Conservation (phyloP, 768 basidiomycete genomes). For the Tremella yokohamensis region DNA sequence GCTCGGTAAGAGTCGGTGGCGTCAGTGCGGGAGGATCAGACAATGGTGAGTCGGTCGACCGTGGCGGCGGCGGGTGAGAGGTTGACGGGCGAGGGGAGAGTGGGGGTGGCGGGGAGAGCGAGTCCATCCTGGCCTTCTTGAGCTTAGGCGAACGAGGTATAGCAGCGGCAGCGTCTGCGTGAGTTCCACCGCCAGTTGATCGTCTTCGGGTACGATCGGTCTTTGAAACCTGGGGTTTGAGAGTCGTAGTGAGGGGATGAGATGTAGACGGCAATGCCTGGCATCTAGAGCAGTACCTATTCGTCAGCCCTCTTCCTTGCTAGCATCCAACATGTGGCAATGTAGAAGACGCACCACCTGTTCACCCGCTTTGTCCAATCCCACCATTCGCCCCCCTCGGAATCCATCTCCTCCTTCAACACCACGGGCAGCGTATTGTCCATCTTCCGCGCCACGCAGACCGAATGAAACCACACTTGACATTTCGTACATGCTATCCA, state of each 20-base stretch:
- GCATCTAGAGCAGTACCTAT: constrained; percentile 40
- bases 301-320: neutral
- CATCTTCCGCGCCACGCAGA: constrained; percentile 25
- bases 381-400: constrained; percentile 28
- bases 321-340: neutral
- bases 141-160: constrained; percentile 4
- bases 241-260: constrained; percentile 29
- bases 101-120: too few species aligned
- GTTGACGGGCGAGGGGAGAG: too few species aligned
- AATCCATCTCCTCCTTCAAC: constrained; percentile 16
- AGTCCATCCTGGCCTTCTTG: constrained; percentile 8
- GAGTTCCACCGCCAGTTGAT: neutral
- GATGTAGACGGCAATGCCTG: constrained; percentile 30
- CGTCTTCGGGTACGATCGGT: neutral
- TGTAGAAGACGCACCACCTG: constrained; percentile 32
- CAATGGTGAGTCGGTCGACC: too few species aligned
- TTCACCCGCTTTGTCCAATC: constrained; percentile 40
- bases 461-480: constrained; percentile 44
- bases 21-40: neutral
- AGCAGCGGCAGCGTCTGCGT: too few species aligned
- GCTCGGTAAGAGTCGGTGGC: neutral
- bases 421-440: constrained; percentile 23
- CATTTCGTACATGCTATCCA: constrained; percentile 47
- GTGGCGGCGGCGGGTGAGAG: too few species aligned
- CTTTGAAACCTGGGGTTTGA: constrained; percentile 22